These are phyloP conservation scores for Miscanthus lutarioriparius DNA, from an alignment of 176 grass and related monocot species.

Conservation along the genomic window DNA sequence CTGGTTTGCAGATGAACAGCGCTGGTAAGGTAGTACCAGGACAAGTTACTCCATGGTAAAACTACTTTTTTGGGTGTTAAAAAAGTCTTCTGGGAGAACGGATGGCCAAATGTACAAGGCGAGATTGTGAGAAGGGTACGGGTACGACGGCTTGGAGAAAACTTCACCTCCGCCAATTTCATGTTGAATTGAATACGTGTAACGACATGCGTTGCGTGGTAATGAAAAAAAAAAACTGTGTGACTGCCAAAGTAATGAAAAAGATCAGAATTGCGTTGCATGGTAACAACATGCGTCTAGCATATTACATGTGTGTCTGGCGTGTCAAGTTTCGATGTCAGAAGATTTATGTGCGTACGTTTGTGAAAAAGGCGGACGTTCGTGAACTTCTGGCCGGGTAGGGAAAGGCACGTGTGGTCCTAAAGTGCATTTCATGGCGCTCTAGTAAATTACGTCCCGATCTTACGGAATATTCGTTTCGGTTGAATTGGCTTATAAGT, in stretches of 20 bases:
- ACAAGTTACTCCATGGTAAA: conserved; percentile 15
- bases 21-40: background rate
- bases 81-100: background rate
- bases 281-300: background rate
- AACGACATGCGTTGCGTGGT: too few relatives aligned
- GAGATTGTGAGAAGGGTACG: background rate
- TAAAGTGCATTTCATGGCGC: conserved; percentile 13
- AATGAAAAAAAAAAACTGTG: too few relatives aligned
- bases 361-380: background rate
- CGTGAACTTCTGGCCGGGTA: background rate
- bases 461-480: conserved; percentile 23
- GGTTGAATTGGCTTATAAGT: too few relatives aligned
- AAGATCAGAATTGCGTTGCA: background rate
- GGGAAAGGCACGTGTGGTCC: conserved; percentile 1
- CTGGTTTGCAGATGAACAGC: conserved; percentile 28
- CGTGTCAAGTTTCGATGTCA: background rate
- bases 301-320: background rate
- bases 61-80: conserved; percentile 10
- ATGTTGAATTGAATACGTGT: too few relatives aligned
- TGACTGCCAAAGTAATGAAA: background rate
- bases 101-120: background rate
- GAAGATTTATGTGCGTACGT: background rate
- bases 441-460: conserved; percentile 27
- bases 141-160: background rate
- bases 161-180: background rate